Conservation (phyloP, 1,284 basidiomycete genomes). For the Agroathelia rolfsii region DNA sequence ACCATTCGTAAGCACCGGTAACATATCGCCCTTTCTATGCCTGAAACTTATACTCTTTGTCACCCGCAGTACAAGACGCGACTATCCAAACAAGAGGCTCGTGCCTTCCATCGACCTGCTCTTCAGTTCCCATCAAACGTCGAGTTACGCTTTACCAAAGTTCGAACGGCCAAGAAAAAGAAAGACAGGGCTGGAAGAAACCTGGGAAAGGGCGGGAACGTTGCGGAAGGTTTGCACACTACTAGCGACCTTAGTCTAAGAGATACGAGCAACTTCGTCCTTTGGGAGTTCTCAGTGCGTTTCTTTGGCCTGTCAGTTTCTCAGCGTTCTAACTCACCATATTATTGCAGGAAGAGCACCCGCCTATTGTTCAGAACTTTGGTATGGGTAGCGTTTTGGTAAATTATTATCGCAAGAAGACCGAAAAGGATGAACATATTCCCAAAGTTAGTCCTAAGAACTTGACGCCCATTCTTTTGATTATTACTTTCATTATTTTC, state of each 20-base stretch:
- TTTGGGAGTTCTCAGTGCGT: constrained; percentile 88
- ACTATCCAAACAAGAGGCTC: constrained; percentile 85
- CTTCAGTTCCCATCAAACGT: constrained; percentile 93
- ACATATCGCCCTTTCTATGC: constrained; percentile 10
- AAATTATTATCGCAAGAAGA: constrained; percentile 97
- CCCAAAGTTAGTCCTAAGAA: constrained; percentile 67
- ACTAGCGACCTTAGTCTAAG: constrained; percentile 79
- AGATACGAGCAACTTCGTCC: constrained; percentile 84
- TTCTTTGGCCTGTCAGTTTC: constrained; percentile 3
- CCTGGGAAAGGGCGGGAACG: constrained; percentile 72
- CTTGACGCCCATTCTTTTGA: constrained; percentile 4
- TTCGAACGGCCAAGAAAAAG: constrained; percentile 89
- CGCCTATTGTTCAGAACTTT: constrained; percentile 89
- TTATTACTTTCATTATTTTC: no score
- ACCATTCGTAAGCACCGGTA: constrained; percentile 86
- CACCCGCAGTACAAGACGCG: constrained; percentile 81
- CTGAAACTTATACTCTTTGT: background rate
- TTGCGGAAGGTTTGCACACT: constrained; percentile 66
- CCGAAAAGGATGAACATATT: constrained; percentile 87
- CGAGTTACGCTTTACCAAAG: constrained; percentile 82
- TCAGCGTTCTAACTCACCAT: constrained; percentile 8
- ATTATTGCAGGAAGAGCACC: constrained; percentile 79
- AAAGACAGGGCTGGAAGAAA: constrained; percentile 85
- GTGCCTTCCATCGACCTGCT: constrained; percentile 91
- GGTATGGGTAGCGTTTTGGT: constrained; percentile 98